These are phyloP conservation scores for Staphylotrichum tortipilum DNA, from an alignment of 495 filamentous ascomycete genomes.

Conservation along the genomic window DNA sequence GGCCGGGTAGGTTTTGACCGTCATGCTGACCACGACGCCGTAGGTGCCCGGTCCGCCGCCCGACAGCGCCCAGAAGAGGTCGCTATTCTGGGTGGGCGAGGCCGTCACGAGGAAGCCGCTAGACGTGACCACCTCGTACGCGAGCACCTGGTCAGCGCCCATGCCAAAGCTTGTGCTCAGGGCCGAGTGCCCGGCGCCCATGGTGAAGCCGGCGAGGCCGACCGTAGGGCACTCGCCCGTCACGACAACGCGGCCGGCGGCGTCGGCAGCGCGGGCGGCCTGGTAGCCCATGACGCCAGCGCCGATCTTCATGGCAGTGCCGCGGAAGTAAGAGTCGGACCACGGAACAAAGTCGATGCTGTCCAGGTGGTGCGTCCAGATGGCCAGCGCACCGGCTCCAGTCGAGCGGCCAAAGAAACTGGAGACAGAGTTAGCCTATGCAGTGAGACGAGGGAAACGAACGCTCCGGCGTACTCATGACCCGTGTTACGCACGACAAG, in stretches of 20 bases:
- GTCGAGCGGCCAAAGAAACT: constrained; percentile 35
- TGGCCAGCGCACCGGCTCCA: constrained; percentile 34
- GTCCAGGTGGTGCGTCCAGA: constrained; percentile 45
- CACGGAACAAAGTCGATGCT: constrained; percentile 34
- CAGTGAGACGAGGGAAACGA: neutral
- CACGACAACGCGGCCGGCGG: constrained; percentile 35
- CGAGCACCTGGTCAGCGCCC: constrained; percentile 50
- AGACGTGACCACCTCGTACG: constrained; percentile 49
- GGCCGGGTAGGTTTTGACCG: constrained; percentile 31
- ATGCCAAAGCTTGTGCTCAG: constrained; percentile 47
- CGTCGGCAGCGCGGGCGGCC: constrained; percentile 34
- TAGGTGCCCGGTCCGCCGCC: constrained; percentile 51
- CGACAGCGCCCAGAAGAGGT: constrained; percentile 55
- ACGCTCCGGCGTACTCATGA: constrained; percentile 20
- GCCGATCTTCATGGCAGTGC: constrained; percentile 41
- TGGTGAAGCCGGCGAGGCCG: constrained; percentile 41
- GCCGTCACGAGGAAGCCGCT: constrained; percentile 40
- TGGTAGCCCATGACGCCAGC: constrained; percentile 47
- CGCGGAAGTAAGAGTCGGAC: constrained; percentile 27
- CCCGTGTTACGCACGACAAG: constrained; percentile 37
- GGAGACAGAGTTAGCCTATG: neutral
- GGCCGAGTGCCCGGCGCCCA: constrained; percentile 51
- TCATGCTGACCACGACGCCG: constrained; percentile 44
- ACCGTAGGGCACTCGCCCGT: constrained; percentile 41
- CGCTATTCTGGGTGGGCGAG: constrained; percentile 34